Base-by-base conservation (phyloP, 495 filamentous ascomycete genomes). In the Aspergillus carlsbadensis region DNA sequence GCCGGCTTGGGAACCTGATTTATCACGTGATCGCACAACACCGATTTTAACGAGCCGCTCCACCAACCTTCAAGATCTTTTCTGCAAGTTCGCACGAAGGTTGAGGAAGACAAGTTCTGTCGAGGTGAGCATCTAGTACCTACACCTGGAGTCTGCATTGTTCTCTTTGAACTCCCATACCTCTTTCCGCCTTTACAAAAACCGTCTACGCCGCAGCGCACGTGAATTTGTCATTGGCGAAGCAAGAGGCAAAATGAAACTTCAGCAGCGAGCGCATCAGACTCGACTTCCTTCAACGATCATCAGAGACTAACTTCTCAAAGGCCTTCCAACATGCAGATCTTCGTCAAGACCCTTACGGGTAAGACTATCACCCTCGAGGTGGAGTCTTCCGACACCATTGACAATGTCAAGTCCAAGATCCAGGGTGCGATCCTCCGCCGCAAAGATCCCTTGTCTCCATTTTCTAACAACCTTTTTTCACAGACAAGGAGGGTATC, bases 291-390 rank as follows among this genome's bases (percentile, higher is more conserved):
- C n/a, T 36, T 8, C 20, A n/a, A n/a, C 35, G 1, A 17, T 4
- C 8, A 52, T 14, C 18, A n/a, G 24, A 33, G 2, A 52, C 22
- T 56, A 56, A 58, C 56, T 15, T 20, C 2, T 35, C 34, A 11
- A 57, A 82, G 78, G 76, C 78, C 78, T 79, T 78, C 76, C 70
- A 79, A 74, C 66, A 98, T 98, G 94, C 93, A 98, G 87, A 98
- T 96, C 81, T 97, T 98, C 88, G 94, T 98, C 75, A 98, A 98
- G 84, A 98, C 94, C 91, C 92, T 98, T 60, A 98, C 95, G 89
- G 94, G 94, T 73, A 99, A 98, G 87, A 99, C 94, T 73, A 98
- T 98, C 88, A 99, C 94, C 90, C 95, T 99, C 70, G 94, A 99
- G 92, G 95, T 98, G 79, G 94, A 98, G 88, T 96, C 93, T 57